These are phyloP conservation scores for Suhomyces xylopsoci DNA, from an alignment of 805 yeast species.

Conservation along the genomic window DNA sequence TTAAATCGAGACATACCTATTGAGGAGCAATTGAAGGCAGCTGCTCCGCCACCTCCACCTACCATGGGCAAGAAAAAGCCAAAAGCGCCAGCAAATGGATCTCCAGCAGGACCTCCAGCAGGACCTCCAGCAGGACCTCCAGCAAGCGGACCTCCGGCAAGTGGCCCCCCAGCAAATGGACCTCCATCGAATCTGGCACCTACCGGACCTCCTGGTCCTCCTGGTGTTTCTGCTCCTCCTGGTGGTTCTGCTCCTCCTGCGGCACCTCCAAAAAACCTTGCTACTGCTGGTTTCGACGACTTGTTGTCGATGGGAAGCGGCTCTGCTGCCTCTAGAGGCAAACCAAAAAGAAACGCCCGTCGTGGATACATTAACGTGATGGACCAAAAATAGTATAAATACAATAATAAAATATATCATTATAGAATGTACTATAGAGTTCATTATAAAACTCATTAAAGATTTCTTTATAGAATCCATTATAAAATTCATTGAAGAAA, in stretches of 20 bases:
- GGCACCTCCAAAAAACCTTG: slow-evolving; percentile 21
- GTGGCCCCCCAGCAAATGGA: not conserved
- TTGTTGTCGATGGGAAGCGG: slow-evolving; percentile 31
- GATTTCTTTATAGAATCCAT: no score
- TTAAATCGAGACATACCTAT: slow-evolving; percentile 64
- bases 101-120: slow-evolving; percentile 6
- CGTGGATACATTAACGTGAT: slow-evolving; percentile 65
- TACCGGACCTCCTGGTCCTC: slow-evolving; percentile 5
- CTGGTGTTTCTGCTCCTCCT: slow-evolving; percentile 8
- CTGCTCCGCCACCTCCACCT: slow-evolving; percentile 71
- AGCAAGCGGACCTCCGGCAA: no score
- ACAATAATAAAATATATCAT: no score
- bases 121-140: not conserved
- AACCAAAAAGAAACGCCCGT: slow-evolving; percentile 29
- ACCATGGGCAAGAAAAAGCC: slow-evolving; percentile 26
- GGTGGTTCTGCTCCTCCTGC: slow-evolving; percentile 6
- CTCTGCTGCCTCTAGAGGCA: slow-evolving; percentile 17
- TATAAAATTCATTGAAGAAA: no score
- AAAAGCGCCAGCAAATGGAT: slow-evolving; percentile 8
- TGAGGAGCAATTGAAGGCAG: slow-evolving; percentile 56
- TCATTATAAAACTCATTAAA: no score
- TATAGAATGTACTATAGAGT: no score
- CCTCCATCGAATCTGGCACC: slow-evolving; percentile 10
- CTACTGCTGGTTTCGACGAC: slow-evolving; percentile 42
- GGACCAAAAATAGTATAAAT: slow-evolving; percentile 17